Evolutionary conservation across 805 yeast genomes (phyloP).

Genomic region (Candida incommunis): DNA sequence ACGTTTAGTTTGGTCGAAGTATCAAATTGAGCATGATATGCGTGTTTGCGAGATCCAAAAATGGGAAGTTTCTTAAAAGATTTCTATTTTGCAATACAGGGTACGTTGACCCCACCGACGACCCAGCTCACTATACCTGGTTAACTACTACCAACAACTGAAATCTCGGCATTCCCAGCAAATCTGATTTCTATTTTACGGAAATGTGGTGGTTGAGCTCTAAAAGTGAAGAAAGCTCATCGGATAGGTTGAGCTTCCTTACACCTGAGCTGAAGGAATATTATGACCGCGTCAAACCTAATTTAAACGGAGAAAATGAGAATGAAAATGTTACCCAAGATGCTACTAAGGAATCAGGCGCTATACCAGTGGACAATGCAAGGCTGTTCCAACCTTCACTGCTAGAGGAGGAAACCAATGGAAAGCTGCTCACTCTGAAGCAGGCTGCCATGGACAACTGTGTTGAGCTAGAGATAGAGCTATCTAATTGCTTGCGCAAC

Average conservation of each 20-base stretch:
- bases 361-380: background rate
- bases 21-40: no score
- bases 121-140: no score
- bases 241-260: background rate
- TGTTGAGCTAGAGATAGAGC: slow-evolving; percentile 17
- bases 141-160: no score
- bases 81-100: no score
- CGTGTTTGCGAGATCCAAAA: no score
- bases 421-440: slow-evolving; percentile 7
- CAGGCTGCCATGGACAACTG: slow-evolving; percentile 21
- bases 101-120: no score
- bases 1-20: no score
- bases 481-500: slow-evolving; percentile 13
- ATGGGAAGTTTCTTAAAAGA: no score
- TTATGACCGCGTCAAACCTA: background rate
- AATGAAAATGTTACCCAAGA: background rate
- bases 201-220: background rate
- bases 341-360: background rate
- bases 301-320: background rate
- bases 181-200: no score
- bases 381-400: background rate
- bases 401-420: background rate
- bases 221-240: background rate
- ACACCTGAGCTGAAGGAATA: background rate
- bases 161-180: no score